Evolutionary conservation across 495 filamentous ascomycete species (phyloP), one percentile per base, ranked within the genome.

Genomic region (Apiosordaria backusii): DNA sequence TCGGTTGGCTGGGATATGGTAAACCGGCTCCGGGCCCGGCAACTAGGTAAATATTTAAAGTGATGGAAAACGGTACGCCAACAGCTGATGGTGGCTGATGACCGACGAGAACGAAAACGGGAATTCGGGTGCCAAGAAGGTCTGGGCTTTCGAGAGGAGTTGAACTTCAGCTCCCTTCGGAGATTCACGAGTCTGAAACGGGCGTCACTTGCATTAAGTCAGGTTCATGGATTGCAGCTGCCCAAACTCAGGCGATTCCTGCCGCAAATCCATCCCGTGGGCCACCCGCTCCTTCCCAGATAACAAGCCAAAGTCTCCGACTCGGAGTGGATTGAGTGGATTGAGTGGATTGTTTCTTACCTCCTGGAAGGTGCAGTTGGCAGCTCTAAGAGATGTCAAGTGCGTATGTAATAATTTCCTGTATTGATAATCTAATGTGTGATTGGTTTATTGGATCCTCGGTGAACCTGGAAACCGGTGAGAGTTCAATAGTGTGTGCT

Each of bases 41-140:
- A 9, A 15, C 35, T 45, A 15, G 35, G 35, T n/a, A n/a, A n/a
- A n/a, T n/a, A n/a, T 45, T 45, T 13, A 13, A 15, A 7, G 9
- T 45, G 35, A 45, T 45, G 16, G 35, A 45, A 45, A 45, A 45
- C 35, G 13, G 35, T 45, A 45, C 27, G 7, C 35, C 29, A 35
- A 35, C 29, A 35, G 29, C 3, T 35, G 29, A 35, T 35, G 29
- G 35, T 45, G 35, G 35, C 35, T 45, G 35, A 45, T 15, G 35
- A 9, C 35, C 5, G 35, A 15, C 35, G 35, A 45, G 35, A 45
- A 45, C 10, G 13, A 45, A 45, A 45, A 45, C 35, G 35, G 35
- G 35, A 45, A 45, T 45, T 45, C 35, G 35, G 35, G 35, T 59
- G 61, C 65, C 65, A 67, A 67, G 65, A 63, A 21, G 55, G 65